Evolutionary conservation across 2,329 filamentous ascomycete species (phyloP).

Genomic region (Cladosporium halotolerans): DNA sequence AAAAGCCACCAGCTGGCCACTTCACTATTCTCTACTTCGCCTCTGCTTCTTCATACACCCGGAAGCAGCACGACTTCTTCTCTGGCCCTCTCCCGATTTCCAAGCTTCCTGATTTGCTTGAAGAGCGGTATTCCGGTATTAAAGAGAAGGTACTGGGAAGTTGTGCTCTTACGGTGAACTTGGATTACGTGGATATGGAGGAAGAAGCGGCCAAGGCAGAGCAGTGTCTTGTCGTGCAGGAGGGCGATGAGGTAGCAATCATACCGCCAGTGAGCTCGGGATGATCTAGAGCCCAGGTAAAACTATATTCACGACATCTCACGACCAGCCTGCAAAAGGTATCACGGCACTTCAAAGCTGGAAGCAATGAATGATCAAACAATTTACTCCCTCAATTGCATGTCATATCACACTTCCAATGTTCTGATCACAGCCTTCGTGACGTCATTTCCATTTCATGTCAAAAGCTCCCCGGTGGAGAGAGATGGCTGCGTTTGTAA

Average conservation of each 20-base stretch:
- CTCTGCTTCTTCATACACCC: slow-evolving; percentile 63
- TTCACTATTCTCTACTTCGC: slow-evolving; percentile 83
- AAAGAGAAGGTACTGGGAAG: slow-evolving; percentile 61
- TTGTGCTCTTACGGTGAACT: slow-evolving; percentile 71
- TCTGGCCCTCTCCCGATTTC: slow-evolving; percentile 59
- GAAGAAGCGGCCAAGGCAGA: slow-evolving; percentile 39
- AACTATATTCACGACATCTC: neutral
- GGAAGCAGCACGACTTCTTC: slow-evolving; percentile 59
- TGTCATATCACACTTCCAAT: too few relatives aligned
- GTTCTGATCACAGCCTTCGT: too few relatives aligned
- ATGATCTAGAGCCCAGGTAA: slow-evolving; percentile 35
- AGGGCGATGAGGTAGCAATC: slow-evolving; percentile 77
- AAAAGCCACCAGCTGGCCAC: slow-evolving; percentile 49
- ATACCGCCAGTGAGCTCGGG: slow-evolving; percentile 86
- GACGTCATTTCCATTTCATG: too few relatives aligned
- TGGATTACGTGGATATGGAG: slow-evolving; percentile 70
- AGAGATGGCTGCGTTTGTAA: too few relatives aligned
- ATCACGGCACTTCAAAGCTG: neutral
- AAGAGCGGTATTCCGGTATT: slow-evolving; percentile 65
- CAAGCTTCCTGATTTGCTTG: slow-evolving; percentile 61
- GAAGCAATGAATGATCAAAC: too few relatives aligned
- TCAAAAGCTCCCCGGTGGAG: too few relatives aligned
- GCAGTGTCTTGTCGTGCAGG: slow-evolving; percentile 50
- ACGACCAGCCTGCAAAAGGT: neutral
- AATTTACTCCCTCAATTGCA: too few relatives aligned